Conservation (phyloP, 495 filamentous ascomycete species). For the Neurospora terricola region DNA sequence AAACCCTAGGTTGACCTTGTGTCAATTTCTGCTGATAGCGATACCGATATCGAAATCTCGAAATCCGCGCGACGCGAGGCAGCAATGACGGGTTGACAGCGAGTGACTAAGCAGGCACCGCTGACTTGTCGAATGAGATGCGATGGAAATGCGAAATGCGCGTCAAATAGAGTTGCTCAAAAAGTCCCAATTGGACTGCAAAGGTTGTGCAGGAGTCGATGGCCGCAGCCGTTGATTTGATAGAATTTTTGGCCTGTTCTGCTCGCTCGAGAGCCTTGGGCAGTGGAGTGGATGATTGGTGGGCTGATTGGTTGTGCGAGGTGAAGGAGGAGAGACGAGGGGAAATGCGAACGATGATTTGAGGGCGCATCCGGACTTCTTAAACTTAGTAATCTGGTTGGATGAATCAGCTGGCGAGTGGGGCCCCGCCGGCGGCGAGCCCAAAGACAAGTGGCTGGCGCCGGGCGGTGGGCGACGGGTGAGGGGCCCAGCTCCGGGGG, state of each 20-base stretch:
- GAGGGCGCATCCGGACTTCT: slow-evolving; percentile 27
- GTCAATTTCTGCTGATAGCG: background rate
- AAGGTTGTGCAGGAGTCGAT: slow-evolving; percentile 11
- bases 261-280: slow-evolving; percentile 13
- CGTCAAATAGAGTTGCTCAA: background rate
- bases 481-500: slow-evolving; percentile 17
- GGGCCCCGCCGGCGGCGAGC: slow-evolving; percentile 10
- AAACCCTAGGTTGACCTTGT: background rate
- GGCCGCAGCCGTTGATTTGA: slow-evolving; percentile 27
- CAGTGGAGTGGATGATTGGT: slow-evolving; percentile 25
- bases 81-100: background rate
- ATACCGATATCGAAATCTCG: background rate
- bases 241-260: slow-evolving; percentile 19
- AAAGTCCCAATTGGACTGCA: slow-evolving; percentile 24
- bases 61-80: background rate
- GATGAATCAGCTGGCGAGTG: slow-evolving; percentile 30
- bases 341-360: slow-evolving; percentile 31
- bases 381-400: slow-evolving; percentile 31
- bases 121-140: background rate
- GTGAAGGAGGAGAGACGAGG: slow-evolving; percentile 30
- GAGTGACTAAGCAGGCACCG: slow-evolving; percentile 4
- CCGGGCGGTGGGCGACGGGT: background rate
- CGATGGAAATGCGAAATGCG: background rate
- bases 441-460: slow-evolving; percentile 15
- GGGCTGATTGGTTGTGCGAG: slow-evolving; percentile 35